These are phyloP conservation scores for Trichoderma sp. DNA, from an alignment of 2,329 filamentous ascomycete genomes.

Conservation along the genomic window DNA sequence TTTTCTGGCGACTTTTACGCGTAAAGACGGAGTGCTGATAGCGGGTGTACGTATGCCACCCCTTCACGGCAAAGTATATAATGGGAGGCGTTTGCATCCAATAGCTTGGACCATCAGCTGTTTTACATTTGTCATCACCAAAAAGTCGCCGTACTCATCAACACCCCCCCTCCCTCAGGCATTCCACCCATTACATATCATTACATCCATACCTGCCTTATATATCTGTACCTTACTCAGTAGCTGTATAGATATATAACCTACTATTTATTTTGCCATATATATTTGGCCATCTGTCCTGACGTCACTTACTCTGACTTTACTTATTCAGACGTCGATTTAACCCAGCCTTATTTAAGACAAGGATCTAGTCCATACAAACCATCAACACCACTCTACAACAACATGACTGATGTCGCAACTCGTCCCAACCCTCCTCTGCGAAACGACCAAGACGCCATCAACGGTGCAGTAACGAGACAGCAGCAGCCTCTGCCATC, in stretches of 20 bases:
- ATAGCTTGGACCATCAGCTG: conserved; percentile 6
- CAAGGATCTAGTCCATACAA: neutral
- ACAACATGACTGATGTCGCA: conserved; percentile 16
- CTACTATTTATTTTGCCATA: neutral
- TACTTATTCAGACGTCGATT: neutral
- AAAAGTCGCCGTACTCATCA: neutral
- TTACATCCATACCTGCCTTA: neutral
- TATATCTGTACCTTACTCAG: neutral
- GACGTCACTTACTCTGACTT: neutral
- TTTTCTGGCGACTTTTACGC: neutral
- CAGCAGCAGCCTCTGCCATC: neutral
- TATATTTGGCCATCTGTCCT: neutral
- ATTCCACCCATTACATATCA: neutral
- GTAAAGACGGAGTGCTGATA: conserved; percentile 6
- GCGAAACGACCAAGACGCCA: neutral
- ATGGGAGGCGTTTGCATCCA: neutral
- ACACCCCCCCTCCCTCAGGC: neutral
- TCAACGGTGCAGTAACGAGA: neutral
- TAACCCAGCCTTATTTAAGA: neutral
- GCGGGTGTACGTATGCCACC: conserved; percentile 11
- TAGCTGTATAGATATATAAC: neutral
- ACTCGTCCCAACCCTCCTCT: neutral
- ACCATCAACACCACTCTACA: neutral
- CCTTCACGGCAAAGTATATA: conserved; percentile 6
- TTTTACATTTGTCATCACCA: conserved; percentile 23